Percentiles rank a stretch among this genome's conserved stretches.
Conservation (phyloP, 2,329 filamentous ascomycete species). For the Pseudogymnoascus sp. region DNA sequence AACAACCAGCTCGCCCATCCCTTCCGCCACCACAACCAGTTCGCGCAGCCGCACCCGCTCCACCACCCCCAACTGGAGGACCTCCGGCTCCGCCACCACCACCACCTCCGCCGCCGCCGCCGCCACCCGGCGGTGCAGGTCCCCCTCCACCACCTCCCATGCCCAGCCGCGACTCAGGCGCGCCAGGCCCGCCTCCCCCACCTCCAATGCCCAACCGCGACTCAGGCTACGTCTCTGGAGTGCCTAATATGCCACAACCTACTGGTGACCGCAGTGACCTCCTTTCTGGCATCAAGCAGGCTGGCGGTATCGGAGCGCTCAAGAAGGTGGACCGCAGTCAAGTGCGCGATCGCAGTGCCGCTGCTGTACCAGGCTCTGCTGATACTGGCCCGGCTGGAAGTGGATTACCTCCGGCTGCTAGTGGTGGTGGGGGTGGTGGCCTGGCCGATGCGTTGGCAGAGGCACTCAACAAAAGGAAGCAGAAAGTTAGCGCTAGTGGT, state of each 20-base stretch:
- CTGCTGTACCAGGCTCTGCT: constrained; percentile 45
- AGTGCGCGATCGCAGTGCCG: constrained; percentile 64
- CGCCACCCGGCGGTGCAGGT: constrained; percentile 33
- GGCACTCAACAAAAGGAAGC: constrained; percentile 73
- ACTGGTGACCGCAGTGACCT: constrained; percentile 49
- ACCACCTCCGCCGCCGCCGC: constrained; percentile 30
- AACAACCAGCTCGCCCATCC: constrained; percentile 25
- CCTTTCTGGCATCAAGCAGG: constrained; percentile 63
- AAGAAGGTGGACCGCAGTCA: constrained; percentile 66
- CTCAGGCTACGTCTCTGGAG: constrained; percentile 48
- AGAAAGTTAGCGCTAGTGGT: constrained; percentile 94
- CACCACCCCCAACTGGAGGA: constrained; percentile 30
- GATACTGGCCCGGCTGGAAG: constrained; percentile 45
- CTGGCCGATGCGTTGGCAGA: constrained; percentile 78
- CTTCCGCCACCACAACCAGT: constrained; percentile 30
- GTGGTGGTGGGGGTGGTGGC: constrained; percentile 50
- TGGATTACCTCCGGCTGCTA: constrained; percentile 43
- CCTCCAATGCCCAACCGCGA: constrained; percentile 47
- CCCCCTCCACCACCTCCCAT: constrained; percentile 41
- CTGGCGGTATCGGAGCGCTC: constrained; percentile 57
- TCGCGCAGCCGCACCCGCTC: constrained; percentile 28
- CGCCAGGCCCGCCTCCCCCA: constrained; percentile 44
- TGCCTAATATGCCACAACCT: constrained; percentile 37
- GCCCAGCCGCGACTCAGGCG: constrained; percentile 30
- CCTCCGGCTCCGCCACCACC: constrained; percentile 26